phyloP scores from a whole-genome alignment of 1,284 basidiomycete genomes.

The Fomitopsis pinicola region DNA sequence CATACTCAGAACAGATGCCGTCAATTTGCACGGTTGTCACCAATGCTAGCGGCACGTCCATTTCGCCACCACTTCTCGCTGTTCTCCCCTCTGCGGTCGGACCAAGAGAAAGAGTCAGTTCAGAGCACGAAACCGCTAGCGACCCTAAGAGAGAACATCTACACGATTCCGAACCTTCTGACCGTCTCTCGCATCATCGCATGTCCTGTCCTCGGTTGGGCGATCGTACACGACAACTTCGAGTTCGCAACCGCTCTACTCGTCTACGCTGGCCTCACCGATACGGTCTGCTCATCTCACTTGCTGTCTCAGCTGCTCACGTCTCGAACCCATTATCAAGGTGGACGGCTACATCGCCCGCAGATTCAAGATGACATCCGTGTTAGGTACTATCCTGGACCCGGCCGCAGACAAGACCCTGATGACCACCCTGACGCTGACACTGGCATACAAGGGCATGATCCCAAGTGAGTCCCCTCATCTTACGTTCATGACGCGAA shows the following conservation, averaged over 20 bases:
- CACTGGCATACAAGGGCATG: conserved; percentile 78
- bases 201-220: conserved; percentile 89
- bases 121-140: background rate
- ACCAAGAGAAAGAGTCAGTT: background rate
- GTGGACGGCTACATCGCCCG: conserved; percentile 90
- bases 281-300: conserved; percentile 60
- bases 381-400: conserved; percentile 93
- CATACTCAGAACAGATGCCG: no score
- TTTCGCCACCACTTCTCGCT: background rate
- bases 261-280: conserved; percentile 86
- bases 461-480: conserved; percentile 66
- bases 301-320: conserved; percentile 4
- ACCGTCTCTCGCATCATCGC: conserved; percentile 84
- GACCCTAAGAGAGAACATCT: conserved; percentile 74
- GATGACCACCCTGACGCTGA: conserved; percentile 92
- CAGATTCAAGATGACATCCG: conserved; percentile 79
- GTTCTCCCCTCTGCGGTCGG: background rate
- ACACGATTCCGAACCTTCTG: conserved; percentile 91
- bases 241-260: conserved; percentile 78
- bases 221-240: conserved; percentile 86
- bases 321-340: conserved; percentile 36
- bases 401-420: conserved; percentile 96
- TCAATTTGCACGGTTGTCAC: no score
- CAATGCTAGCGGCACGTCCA: background rate
- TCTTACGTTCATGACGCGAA: background rate